A percentile compares a stretch with the other conserved stretches of the same genome.
Evolutionary conservation across 1,284 basidiomycete genomes (phyloP).

Genomic region (Ustilago tritici): DNA sequence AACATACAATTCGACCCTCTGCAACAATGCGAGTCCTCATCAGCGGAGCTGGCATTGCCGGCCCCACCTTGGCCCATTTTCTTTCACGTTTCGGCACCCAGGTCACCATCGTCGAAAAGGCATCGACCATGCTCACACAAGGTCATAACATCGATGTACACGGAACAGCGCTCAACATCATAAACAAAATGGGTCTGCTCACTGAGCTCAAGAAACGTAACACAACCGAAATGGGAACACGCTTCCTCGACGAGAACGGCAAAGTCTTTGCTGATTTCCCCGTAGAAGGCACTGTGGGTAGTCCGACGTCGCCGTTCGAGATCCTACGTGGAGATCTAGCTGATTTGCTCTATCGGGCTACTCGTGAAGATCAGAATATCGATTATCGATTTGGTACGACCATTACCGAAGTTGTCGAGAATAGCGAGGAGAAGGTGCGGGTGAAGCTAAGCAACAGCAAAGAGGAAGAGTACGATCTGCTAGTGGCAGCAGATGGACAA

Average conservation of each 20-base stretch:
- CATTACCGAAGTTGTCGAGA: constrained; percentile 35
- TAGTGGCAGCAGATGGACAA: constrained; percentile 56
- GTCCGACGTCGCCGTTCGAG: constrained; percentile 46
- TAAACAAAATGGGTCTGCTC: constrained; percentile 66
- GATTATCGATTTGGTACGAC: constrained; percentile 40
- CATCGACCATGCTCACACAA: constrained; percentile 47
- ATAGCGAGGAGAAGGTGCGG: constrained; percentile 13
- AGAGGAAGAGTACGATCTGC: constrained; percentile 37
- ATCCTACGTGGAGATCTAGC: constrained; percentile 54
- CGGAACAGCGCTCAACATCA: constrained; percentile 59
- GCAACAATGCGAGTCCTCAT: constrained; percentile 61
- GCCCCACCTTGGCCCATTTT: constrained; percentile 67
- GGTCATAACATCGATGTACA: constrained; percentile 70
- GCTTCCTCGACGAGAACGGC: constrained; percentile 58
- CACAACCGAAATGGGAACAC: constrained; percentile 66
- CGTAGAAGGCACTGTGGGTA: constrained; percentile 18
- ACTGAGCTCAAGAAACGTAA: constrained; percentile 45
- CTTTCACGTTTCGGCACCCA: constrained; percentile 56
- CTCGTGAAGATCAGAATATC: constrained; percentile 16
- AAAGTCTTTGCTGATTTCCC: constrained; percentile 52
- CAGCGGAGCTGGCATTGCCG: constrained; percentile 70
- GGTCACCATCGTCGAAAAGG: constrained; percentile 69
- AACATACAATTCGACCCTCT: neutral
- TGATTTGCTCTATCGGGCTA: constrained; percentile 34
- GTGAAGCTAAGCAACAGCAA: constrained; percentile 35